These are phyloP conservation scores for Penicilliopsis zonata DNA, from an alignment of 495 filamentous ascomycete species.

Conservation along the genomic window DNA sequence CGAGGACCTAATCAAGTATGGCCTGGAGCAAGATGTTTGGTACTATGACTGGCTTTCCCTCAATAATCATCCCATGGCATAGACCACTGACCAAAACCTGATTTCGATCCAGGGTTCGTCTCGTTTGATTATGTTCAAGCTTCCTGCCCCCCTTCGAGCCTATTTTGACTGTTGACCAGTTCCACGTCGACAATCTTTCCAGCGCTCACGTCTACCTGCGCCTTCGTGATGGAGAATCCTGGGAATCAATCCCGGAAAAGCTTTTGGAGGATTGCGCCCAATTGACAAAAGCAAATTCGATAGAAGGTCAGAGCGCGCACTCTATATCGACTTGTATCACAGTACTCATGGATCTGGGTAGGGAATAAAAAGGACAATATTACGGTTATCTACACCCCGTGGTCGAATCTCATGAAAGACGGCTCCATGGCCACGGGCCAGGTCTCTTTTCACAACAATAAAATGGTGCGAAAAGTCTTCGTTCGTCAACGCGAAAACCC, in stretches of 20 bases:
- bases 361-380: conserved; percentile 99
- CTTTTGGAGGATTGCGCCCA: conserved; percentile 83
- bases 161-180: conserved; percentile 35
- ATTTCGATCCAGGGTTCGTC: conserved; percentile 23
- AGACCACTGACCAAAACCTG: conserved; percentile 1
- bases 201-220: conserved; percentile 94
- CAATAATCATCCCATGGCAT: background rate
- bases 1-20: conserved; percentile 89
- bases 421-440: conserved; percentile 94
- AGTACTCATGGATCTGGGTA: conserved; percentile 14
- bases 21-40: conserved; percentile 94
- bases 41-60: conserved; percentile 22
- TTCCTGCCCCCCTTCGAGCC: conserved; percentile 1
- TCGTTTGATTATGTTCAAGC: conserved; percentile 1
- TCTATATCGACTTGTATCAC: background rate
- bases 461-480: conserved; percentile 68
- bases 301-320: conserved; percentile 57
- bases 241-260: conserved; percentile 68
- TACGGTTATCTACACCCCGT: conserved; percentile 92
- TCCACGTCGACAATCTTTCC: conserved; percentile 95
- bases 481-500: conserved; percentile 67
- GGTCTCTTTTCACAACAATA: conserved; percentile 87
- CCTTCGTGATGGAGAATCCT: conserved; percentile 65
- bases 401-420: conserved; percentile 93
- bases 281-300: conserved; percentile 96